Base-by-base conservation (phyloP, 2,329 filamentous ascomycete species). In the Fusarium sp. region DNA sequence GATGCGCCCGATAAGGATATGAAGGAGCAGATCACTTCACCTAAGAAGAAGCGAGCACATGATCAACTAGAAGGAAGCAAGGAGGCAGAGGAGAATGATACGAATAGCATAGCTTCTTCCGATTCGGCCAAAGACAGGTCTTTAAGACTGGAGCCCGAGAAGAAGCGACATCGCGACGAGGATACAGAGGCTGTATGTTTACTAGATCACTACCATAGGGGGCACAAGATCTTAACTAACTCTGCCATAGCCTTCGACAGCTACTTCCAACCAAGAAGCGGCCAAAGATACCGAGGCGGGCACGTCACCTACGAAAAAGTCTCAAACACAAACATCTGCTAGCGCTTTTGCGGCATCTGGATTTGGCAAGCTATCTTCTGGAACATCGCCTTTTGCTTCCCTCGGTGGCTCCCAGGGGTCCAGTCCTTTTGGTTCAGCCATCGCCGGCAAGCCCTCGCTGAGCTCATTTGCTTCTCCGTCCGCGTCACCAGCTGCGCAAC, bases 341-440 rank as follows among this genome's bases (percentile, higher is more conserved):
- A 87, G 87, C 12, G 88, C 90, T 8, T 94, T 94, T 78, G 88
- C 88, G 24, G 85, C 84, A 49, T 94, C 92, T 5, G 88, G 86
- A 20, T 90, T 94, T 75, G 87, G 90, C 55, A 88, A 90, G 55
- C 87, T 93, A 58, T 85, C 90, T 10, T 82, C 86, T 25, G 86
- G 87, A 8, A 82, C 86, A 27, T 93, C 91, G 6, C 89, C 89
- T 1, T 93, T 93, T 75, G 88, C 88, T 41, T 78, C 83, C 20
- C 75, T 91, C 46, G 86, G 85, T 43, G 78, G 76, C 60, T 81
- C 80, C 8, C 82, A 84, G 69, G 81, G 82, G 20, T 81, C 82
- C 34, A 86, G 83, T 67, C 76, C 83, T 12, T 90, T 90, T 74
- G 84, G 84, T 47, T 80, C 82, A 18, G 77, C 64, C 32, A 52